phyloP scores from a whole-genome alignment of 495 filamentous ascomycete species.

The Daldinia concentrica region DNA sequence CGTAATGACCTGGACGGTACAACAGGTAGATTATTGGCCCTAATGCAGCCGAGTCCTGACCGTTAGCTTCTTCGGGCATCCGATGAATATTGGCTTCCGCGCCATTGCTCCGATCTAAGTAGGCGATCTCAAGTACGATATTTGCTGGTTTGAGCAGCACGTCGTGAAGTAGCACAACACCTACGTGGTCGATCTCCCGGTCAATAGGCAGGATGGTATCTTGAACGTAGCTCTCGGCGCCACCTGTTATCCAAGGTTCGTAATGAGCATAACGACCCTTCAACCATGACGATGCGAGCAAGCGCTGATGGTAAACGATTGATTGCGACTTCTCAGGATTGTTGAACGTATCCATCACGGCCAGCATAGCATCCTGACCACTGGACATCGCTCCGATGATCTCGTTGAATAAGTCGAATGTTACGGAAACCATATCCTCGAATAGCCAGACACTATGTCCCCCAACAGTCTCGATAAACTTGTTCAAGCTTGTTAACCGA shows the following conservation, averaged over 20 bases:
- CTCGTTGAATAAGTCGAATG: conserved; percentile 68
- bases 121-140: conserved; percentile 85
- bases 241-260: conserved; percentile 70
- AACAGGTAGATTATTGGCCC: conserved; percentile 61
- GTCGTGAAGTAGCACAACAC: conserved; percentile 78
- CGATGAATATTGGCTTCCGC: conserved; percentile 79
- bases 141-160: conserved; percentile 81
- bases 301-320: conserved; percentile 74
- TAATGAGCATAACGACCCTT: conserved; percentile 75
- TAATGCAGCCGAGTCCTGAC: conserved; percentile 56
- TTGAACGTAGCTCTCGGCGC: conserved; percentile 74
- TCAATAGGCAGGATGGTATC: conserved; percentile 75
- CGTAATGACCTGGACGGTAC: conserved; percentile 85
- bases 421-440: conserved; percentile 85
- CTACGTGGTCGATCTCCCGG: conserved; percentile 89
- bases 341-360: conserved; percentile 81
- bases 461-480: conserved; percentile 70
- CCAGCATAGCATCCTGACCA: conserved; percentile 64
- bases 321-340: conserved; percentile 69
- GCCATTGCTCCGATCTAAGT: conserved; percentile 88
- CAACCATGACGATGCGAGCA: conserved; percentile 89
- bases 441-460: conserved; percentile 74
- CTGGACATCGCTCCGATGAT: conserved; percentile 64
- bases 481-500: conserved; percentile 75
- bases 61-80: conserved; percentile 66